A percentile compares a stretch with the other conserved stretches of the same genome.
These are phyloP conservation scores for Pythium dissotocum DNA, from an alignment of 352 stramenopile species.

Conservation along the genomic window DNA sequence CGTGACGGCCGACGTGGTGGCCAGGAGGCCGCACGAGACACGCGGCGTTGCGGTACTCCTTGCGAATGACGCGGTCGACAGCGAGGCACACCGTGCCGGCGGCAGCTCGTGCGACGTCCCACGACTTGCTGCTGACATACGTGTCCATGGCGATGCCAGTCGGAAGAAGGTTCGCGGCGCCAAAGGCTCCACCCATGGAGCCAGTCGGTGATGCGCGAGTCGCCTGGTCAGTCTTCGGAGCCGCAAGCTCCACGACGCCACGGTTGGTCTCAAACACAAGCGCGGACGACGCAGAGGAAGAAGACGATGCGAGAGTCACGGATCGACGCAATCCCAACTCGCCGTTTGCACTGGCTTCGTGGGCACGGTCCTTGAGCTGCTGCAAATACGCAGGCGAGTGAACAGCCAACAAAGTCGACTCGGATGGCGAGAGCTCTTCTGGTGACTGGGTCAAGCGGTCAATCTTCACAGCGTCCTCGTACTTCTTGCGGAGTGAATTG, in stretches of 20 bases:
- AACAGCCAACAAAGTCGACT: slow-evolving; percentile 80
- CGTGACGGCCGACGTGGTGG: slow-evolving; percentile 90
- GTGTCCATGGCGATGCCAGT: slow-evolving; percentile 78
- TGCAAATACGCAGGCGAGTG: slow-evolving; percentile 81
- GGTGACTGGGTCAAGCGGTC: slow-evolving; percentile 65
- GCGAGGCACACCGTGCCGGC: slow-evolving; percentile 79
- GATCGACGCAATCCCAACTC: slow-evolving; percentile 1
- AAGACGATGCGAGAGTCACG: slow-evolving; percentile 26
- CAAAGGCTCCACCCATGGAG: slow-evolving; percentile 67
- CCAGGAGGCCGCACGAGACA: slow-evolving; percentile 91
- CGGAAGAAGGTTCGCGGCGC: slow-evolving; percentile 60
- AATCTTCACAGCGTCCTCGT: slow-evolving; percentile 67
- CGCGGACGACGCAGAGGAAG: slow-evolving; percentile 35
- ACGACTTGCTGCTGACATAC: slow-evolving; percentile 85
- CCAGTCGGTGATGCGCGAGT: slow-evolving; percentile 43
- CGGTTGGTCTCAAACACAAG: slow-evolving; percentile 83
- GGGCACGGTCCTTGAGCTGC: slow-evolving; percentile 66
- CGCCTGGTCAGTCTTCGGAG: slow-evolving; percentile 27
- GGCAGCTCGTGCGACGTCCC: slow-evolving; percentile 77
- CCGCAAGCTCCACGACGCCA: slow-evolving; percentile 48
- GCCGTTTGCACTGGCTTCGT: slow-evolving; percentile 39
- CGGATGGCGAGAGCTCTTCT: slow-evolving; percentile 68
- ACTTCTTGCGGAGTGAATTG: slow-evolving; percentile 57
- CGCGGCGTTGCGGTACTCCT: slow-evolving; percentile 81
- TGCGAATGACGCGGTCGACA: slow-evolving; percentile 77